Conservation (phyloP, 495 filamentous ascomycete genomes). For the Hypomontagnella submonticulosa region DNA sequence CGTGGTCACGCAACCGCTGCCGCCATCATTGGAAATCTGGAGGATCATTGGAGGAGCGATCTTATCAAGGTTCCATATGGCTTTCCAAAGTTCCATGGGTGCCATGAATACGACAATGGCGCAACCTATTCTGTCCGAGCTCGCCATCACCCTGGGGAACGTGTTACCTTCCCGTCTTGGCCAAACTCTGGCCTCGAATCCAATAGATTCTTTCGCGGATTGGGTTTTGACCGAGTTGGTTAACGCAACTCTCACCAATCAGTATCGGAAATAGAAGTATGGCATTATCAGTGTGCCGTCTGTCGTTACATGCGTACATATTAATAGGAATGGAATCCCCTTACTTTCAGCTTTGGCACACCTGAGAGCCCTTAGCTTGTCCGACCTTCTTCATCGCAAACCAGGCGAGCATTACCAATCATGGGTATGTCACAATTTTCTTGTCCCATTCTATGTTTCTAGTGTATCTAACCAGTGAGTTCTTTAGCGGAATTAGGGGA, state of each 20-base stretch:
- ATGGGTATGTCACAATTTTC: slow-evolving; percentile 22
- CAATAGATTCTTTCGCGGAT: neutral
- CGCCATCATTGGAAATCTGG: neutral
- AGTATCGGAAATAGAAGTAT: too few species aligned
- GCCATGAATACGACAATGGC: slow-evolving; percentile 8
- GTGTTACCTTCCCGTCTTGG: neutral
- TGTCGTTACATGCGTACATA: neutral
- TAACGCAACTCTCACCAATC: too few species aligned
- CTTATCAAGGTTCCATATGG: neutral
- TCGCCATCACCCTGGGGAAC: slow-evolving; percentile 13
- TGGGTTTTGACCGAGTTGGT: neutral
- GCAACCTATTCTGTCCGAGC: slow-evolving; percentile 13
- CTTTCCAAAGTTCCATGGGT: too few species aligned
- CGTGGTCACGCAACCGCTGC: slow-evolving; percentile 5
- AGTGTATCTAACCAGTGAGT: neutral
- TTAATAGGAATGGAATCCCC: neutral
- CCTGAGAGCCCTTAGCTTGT: slow-evolving; percentile 2
- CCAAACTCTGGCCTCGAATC: neutral
- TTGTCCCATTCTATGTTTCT: neutral
- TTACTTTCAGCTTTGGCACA: neutral
- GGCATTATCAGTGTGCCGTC: too few species aligned
- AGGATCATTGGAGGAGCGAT: too few species aligned
- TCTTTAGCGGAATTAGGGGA: slow-evolving; percentile 16
- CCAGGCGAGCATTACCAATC: slow-evolving; percentile 1
- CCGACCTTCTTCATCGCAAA: slow-evolving; percentile 1